phyloP scores from a whole-genome alignment of 768 basidiomycete genomes.

The Boletus speciosus region DNA sequence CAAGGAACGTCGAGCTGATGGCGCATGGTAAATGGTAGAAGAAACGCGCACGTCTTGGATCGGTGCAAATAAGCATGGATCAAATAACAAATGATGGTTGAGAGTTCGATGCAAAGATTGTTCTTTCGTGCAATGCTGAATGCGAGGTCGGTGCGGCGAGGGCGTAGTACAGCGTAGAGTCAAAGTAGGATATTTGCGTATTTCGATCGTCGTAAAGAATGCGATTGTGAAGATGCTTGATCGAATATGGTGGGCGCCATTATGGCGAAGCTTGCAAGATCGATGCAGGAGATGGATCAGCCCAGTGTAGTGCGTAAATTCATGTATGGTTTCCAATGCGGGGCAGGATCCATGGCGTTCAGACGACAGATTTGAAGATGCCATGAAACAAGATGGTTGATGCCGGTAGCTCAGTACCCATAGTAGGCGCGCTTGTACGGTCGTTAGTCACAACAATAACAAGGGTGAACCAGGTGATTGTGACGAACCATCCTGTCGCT shows the following conservation, averaged over 20 bases:
- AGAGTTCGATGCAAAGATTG: constrained; percentile 36
- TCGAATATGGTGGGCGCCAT: constrained; percentile 19
- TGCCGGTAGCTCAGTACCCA: constrained; percentile 43
- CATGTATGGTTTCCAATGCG: constrained; percentile 23
- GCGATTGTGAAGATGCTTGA: constrained; percentile 22
- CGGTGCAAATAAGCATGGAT: constrained; percentile 34
- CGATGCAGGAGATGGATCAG: constrained; percentile 27
- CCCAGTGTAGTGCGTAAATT: constrained; percentile 22
- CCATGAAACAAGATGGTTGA: constrained; percentile 28
- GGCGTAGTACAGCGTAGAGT: constrained; percentile 18
- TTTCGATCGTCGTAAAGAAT: constrained; percentile 24
- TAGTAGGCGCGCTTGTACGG: constrained; percentile 56
- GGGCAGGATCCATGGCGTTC: constrained; percentile 13
- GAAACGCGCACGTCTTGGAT: constrained; percentile 29
- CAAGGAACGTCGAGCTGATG: constrained; percentile 25
- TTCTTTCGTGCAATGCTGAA: constrained; percentile 24
- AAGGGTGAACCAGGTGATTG: neutral
- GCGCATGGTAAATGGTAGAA: constrained; percentile 28
- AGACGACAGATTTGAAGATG: constrained; percentile 22
- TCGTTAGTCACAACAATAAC: constrained; percentile 14
- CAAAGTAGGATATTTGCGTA: constrained; percentile 25
- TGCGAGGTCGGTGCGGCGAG: constrained; percentile 17
- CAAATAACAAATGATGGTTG: constrained; percentile 27
- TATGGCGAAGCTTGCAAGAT: constrained; percentile 28
- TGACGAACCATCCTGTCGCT: constrained; percentile 57